A percentile compares a stretch with the other conserved stretches of the same genome.
These are phyloP conservation scores for Syzygium syzygioides DNA, from an alignment of 441 rosid genomes.

Conservation along the genomic window DNA sequence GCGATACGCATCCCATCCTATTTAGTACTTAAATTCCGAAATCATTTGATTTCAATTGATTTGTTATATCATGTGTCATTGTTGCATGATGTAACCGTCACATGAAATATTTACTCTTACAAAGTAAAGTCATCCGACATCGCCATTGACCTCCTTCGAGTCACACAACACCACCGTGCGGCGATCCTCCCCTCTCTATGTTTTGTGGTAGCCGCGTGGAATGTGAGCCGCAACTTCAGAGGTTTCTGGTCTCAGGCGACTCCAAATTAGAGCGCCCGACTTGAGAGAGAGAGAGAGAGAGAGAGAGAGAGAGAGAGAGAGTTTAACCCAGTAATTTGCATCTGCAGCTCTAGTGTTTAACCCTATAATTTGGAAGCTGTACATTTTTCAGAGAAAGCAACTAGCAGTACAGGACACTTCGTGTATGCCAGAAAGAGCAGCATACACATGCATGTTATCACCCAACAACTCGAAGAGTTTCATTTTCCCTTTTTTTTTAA, in stretches of 20 bases:
- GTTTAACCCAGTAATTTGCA: neutral
- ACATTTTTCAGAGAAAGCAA: neutral
- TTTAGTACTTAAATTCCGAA: neutral
- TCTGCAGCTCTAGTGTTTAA: neutral
- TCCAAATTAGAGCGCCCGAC: neutral
- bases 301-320: neutral
- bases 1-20: fast-evolving
- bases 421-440: neutral
- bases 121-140: neutral
- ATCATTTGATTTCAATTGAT: neutral
- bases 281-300: too few species aligned
- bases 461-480: neutral
- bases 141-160: neutral
- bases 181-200: neutral
- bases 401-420: neutral
- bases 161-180: neutral
- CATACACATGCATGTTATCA: neutral
- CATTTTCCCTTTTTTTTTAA: neutral
- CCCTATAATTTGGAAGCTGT: neutral
- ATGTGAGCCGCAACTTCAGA: neutral
- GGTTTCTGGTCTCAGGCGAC: neutral
- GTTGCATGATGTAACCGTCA: fast-evolving
- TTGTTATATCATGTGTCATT: fast-evolving
- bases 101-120: neutral
- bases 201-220: neutral